Evolutionary conservation across 169 alveolate species (phyloP), one percentile per base, ranked within the genome.

Genomic region (Toxoplasma gondii): DNA sequence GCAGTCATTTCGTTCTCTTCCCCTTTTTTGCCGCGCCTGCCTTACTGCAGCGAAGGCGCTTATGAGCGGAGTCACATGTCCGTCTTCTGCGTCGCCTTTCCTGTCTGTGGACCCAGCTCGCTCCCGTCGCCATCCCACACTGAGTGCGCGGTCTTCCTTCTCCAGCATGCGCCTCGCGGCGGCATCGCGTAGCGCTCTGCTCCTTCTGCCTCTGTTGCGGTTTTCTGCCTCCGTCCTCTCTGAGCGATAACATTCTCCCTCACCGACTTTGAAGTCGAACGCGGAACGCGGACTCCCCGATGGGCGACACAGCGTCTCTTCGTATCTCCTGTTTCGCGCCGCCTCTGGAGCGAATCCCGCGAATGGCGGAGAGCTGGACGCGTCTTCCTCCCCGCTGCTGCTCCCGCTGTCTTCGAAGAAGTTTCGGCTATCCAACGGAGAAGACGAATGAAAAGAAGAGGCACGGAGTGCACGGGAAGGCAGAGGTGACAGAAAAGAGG

Each of bases 141-240:
- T 31, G 86, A 19, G n/a, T 38, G n/a, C 45, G n/a, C 2, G 86
- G 31, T 1, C 86, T 19, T 78, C 86, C 86, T 31, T 9, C 86
- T 78, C 49, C 86, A 78, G 45, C 49, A 78, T 38, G 43, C 86
- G 86, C 44, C 86, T 17, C 39, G 43, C 86, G 4, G 86, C 86
- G 7, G 86, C 22, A 38, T 64, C 74, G 74, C 74, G 34, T 16
- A 64, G 5, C 7, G 74, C 74, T 64, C n/a, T 64, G 24, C 29
- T 64, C 74, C 24, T 64, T 27, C 74, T 64, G 1, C n/a, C 74
- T 64, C n/a, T 64, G 24, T 19, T n/a, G n/a, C 67, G 67, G 27
- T 53, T 9, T 9, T 9, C 67, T 53, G 67, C 67, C 27, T 19
- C 34, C 29, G 74, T 64, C 9, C 22, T 64, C 74, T 27, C 74